A percentile compares a stretch with the other conserved stretches of the same genome.
phyloP scores from a whole-genome alignment of 1,284 basidiomycete genomes.

The Rhodotorula glutinis region DNA sequence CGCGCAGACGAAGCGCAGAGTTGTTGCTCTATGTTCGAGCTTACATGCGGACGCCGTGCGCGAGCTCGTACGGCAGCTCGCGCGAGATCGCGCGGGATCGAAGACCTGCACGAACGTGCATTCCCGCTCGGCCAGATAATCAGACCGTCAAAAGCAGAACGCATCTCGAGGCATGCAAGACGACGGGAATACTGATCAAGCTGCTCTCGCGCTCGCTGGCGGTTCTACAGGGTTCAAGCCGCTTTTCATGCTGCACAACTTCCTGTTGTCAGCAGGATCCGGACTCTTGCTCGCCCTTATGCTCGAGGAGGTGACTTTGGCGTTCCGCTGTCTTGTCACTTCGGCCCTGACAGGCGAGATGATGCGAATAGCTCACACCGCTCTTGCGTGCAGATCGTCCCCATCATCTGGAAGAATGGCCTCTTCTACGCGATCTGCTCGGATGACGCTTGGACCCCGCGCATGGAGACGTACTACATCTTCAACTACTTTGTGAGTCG shows the following conservation, averaged over 20 bases:
- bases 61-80: no score
- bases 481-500: conserved; percentile 94
- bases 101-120: background rate
- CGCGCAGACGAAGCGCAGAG: no score
- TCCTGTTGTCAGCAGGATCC: conserved; percentile 78
- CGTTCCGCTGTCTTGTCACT: background rate
- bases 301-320: conserved; percentile 65
- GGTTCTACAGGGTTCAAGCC: conserved; percentile 65
- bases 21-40: no score
- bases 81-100: no score
- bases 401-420: conserved; percentile 68
- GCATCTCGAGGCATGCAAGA: no score
- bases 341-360: no score
- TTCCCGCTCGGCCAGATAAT: no score
- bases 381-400: conserved; percentile 52
- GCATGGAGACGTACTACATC: conserved; percentile 71
- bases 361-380: background rate
- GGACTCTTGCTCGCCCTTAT: conserved; percentile 77
- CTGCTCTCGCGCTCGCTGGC: background rate
- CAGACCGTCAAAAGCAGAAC: no score
- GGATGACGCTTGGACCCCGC: conserved; percentile 71
- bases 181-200: background rate
- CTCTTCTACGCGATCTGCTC: conserved; percentile 76
- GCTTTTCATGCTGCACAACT: conserved; percentile 90
- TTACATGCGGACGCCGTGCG: no score